These are phyloP conservation scores for Astragalus glycyphyllos DNA, from an alignment of 306 rosid species.

Conservation along the genomic window DNA sequence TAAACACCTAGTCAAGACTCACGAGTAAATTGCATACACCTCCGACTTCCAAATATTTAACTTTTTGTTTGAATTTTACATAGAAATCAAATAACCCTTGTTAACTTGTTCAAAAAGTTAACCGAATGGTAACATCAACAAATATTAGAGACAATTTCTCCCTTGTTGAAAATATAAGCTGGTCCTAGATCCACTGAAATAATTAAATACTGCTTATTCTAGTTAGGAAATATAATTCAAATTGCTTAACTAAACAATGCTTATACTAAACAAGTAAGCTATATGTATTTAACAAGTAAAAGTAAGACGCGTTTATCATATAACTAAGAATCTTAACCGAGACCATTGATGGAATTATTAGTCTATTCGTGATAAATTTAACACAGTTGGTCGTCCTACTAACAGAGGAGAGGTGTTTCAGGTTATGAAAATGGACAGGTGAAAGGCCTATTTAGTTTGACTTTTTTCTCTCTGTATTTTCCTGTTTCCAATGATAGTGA, in stretches of 20 bases:
- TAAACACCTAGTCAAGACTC: not conserved
- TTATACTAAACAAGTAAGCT: too few species aligned
- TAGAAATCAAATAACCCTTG: not conserved
- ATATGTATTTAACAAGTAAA: slow-evolving; percentile 5
- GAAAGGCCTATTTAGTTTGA: not conserved
- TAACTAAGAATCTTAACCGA: slow-evolving; percentile 17
- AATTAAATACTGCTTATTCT: slow-evolving; percentile 1
- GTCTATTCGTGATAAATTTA: slow-evolving; percentile 17
- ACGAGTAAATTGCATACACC: not conserved
- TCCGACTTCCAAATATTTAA: slow-evolving; percentile 15
- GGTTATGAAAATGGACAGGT: not conserved
- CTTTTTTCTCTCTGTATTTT: not conserved
- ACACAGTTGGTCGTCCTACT: not conserved
- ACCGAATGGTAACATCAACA: slow-evolving; percentile 6
- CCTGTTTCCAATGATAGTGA: not conserved
- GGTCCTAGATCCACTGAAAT: not conserved
- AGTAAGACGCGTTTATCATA: not conserved
- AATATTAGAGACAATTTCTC: slow-evolving; percentile 5
- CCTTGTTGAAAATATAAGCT: slow-evolving; percentile 9
- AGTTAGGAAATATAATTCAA: slow-evolving; percentile 8
- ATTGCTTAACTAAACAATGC: not conserved
- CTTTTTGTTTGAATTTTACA: slow-evolving; percentile 19
- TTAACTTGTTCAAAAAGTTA: slow-evolving; percentile 5
- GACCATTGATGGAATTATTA: not conserved
- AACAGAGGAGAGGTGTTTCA: slow-evolving; percentile 4